These are phyloP conservation scores for Ramichloridium luteum DNA, from an alignment of 2,329 filamentous ascomycete genomes.

Conservation along the genomic window DNA sequence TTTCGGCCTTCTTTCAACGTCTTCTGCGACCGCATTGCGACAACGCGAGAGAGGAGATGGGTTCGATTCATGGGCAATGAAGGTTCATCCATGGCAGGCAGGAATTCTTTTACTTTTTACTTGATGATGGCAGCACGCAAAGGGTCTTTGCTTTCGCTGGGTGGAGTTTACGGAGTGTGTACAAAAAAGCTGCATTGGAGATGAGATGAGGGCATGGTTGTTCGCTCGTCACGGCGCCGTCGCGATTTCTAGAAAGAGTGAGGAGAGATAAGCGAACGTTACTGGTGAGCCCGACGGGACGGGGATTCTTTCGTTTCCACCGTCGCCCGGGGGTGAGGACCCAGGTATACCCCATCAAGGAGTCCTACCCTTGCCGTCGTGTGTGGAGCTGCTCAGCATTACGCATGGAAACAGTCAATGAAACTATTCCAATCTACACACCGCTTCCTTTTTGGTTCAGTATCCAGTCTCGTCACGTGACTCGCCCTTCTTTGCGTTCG, in stretches of 20 bases:
- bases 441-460: too few relatives aligned
- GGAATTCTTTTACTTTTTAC: slow-evolving; percentile 6
- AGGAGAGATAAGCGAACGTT: too few relatives aligned
- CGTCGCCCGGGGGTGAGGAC: slow-evolving; percentile 16
- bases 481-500: too few relatives aligned
- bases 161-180: slow-evolving; percentile 10
- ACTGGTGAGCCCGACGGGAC: too few relatives aligned
- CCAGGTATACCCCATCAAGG: slow-evolving; percentile 28
- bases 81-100: slow-evolving; percentile 8
- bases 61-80: slow-evolving; percentile 6
- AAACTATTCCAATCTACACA: too few relatives aligned
- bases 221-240: too few relatives aligned
- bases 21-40: too few relatives aligned
- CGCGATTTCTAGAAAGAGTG: too few relatives aligned
- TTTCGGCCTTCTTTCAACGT: slow-evolving; percentile 24
- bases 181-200: slow-evolving; percentile 17
- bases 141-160: slow-evolving; percentile 2
- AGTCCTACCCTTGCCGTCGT: slow-evolving; percentile 33
- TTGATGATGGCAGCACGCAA: slow-evolving; percentile 5
- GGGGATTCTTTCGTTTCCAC: too few relatives aligned
- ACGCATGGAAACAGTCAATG: too few relatives aligned
- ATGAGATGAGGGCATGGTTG: slow-evolving; percentile 19
- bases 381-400: too few relatives aligned
- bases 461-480: too few relatives aligned
- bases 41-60: slow-evolving; percentile 12